phyloP scores from a whole-genome alignment of 1,284 basidiomycete species.

The Lignosus rhinocerotis region DNA sequence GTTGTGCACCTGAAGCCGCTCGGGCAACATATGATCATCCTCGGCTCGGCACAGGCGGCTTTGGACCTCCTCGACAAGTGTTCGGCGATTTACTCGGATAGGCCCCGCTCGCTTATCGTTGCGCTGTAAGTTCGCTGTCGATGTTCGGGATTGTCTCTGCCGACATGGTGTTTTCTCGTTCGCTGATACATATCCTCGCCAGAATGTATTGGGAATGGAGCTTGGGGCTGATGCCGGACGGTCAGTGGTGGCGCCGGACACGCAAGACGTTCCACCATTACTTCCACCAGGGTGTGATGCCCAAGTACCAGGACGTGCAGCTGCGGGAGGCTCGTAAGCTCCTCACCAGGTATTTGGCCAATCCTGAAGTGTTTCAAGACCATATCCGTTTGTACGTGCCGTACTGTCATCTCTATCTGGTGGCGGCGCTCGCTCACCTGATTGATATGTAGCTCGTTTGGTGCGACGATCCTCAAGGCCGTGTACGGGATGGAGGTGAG shows the following conservation, averaged over 20 bases:
- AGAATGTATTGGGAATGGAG: not conserved
- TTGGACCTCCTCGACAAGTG: conserved; percentile 36
- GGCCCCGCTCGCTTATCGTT: not conserved
- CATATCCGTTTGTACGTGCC: not conserved
- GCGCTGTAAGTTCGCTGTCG: not conserved
- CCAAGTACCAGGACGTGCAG: not conserved
- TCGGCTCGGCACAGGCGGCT: conserved; percentile 34
- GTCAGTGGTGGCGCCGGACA: not conserved
- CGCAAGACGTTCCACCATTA: not conserved
- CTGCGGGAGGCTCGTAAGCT: not conserved
- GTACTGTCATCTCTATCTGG: not conserved
- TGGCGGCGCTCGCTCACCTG: not conserved
- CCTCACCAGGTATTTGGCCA: not conserved
- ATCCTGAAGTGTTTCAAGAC: not conserved
- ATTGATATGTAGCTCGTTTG: not conserved
- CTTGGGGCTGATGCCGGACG: not conserved
- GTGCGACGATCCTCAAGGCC: not conserved
- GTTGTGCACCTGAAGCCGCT: conserved; percentile 31
- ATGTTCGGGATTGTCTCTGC: too few relatives aligned
- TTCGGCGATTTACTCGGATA: conserved; percentile 33
- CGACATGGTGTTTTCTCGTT: too few relatives aligned
- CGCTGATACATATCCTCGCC: not conserved
- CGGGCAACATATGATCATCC: conserved; percentile 31
- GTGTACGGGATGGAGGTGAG: conserved; percentile 1
- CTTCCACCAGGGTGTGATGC: not conserved